phyloP scores from a whole-genome alignment of 176 grass and related monocot species.

The Cenchrus americanus region DNA sequence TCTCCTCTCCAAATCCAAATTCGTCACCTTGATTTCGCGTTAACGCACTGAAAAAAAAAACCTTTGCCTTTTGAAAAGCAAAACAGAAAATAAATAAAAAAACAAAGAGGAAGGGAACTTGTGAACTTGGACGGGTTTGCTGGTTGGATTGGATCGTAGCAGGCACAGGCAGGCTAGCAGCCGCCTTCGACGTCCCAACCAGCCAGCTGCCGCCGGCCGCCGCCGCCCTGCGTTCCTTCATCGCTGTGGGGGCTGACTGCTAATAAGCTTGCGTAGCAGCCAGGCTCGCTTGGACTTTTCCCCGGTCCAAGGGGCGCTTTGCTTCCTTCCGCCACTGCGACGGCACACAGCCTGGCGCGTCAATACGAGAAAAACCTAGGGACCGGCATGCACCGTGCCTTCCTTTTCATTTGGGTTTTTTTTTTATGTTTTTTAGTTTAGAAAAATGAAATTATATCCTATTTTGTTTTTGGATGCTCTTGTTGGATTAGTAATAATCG shows the following conservation, averaged over 20 bases:
- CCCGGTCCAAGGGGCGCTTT: constrained; percentile 23
- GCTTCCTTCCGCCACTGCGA: neutral
- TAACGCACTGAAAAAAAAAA: neutral
- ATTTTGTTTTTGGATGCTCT: too few relatives aligned
- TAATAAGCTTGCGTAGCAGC: neutral
- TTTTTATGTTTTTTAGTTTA: too few relatives aligned
- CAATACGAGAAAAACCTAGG: neutral
- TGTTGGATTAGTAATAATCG: too few relatives aligned
- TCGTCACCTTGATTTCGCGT: neutral
- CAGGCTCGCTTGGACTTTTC: neutral
- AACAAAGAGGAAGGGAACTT: neutral
- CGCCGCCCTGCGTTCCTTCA: neutral
- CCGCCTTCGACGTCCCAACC: too few relatives aligned
- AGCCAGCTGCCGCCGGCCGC: neutral
- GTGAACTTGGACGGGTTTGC: neutral
- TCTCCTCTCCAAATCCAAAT: neutral
- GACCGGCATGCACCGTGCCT: neutral
- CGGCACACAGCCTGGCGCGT: neutral
- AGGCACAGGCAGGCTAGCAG: neutral
- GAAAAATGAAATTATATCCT: too few relatives aligned
- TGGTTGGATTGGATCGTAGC: neutral
- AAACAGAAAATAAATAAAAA: neutral
- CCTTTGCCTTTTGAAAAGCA: neutral
- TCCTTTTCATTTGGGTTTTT: too few relatives aligned
- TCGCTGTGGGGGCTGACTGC: neutral